phyloP scores from a whole-genome alignment of 176 grass and related monocot genomes.

The Zizania latifolia region DNA sequence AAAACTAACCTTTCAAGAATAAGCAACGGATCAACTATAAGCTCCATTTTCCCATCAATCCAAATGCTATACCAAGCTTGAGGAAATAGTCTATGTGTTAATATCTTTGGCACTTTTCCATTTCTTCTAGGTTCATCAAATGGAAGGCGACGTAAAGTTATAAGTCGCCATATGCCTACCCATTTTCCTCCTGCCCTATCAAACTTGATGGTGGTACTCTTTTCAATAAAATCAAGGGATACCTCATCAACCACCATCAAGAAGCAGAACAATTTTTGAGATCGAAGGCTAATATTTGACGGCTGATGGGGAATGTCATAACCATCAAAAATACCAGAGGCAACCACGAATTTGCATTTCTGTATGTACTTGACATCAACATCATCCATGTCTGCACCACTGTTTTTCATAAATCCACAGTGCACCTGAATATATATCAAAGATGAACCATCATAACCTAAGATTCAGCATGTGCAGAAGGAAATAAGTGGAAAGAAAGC shows the following conservation, averaged over 20 bases:
- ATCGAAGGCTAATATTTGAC: conserved; percentile 71
- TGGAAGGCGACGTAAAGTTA: conserved; percentile 57
- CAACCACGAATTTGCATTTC: conserved; percentile 92
- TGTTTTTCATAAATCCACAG: conserved; percentile 87
- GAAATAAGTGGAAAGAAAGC: not conserved
- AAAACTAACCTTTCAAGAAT: conserved; percentile 83
- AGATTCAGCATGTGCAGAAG: not conserved
- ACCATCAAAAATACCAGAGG: conserved; percentile 98
- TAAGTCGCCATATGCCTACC: conserved; percentile 90
- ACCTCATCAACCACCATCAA: conserved; percentile 95
- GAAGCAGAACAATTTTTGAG: conserved; percentile 94
- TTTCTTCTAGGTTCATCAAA: conserved; percentile 99
- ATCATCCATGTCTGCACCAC: conserved; percentile 84
- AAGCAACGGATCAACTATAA: conserved; percentile 89
- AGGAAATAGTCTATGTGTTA: conserved; percentile 87
- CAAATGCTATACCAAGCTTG: conserved; percentile 95
- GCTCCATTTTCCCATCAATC: conserved; percentile 99
- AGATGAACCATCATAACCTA: not conserved
- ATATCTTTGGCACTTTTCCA: conserved; percentile 95
- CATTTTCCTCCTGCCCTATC: conserved; percentile 78
- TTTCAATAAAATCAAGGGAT: conserved; percentile 82
- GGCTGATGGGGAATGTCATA: conserved; percentile 93
- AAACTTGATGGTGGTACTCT: conserved; percentile 61
- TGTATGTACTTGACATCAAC: conserved; percentile 63
- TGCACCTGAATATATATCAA: conserved; percentile 56